phyloP scores from a whole-genome alignment of 2,329 filamentous ascomycete species.

The Hansfordia pulvinata region DNA sequence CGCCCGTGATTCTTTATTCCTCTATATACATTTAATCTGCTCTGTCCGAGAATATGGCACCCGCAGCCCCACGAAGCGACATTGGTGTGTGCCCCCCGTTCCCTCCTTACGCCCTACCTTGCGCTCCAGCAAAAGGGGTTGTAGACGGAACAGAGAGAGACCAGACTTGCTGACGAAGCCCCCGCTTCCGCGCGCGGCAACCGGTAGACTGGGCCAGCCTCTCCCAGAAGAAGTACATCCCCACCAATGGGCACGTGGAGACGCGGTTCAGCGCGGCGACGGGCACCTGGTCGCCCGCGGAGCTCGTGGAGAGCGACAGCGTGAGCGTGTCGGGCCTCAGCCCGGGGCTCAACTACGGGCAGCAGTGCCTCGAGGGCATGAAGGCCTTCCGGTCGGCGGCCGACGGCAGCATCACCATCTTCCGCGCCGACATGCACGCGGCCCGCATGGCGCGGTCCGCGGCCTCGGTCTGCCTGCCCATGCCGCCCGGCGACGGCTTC shows the following conservation, averaged over 20 bases:
- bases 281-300: constrained; percentile 1
- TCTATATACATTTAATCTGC: too few species aligned
- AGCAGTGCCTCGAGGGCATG: constrained; percentile 3
- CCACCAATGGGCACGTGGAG: constrained; percentile 3
- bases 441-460: constrained; percentile 2
- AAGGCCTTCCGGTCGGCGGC: constrained; percentile 2
- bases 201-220: too few species aligned
- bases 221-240: too few species aligned
- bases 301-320: constrained; percentile 1
- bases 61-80: too few species aligned
- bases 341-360: constrained; percentile 3
- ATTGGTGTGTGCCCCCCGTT: too few species aligned
- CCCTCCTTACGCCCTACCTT: too few species aligned
- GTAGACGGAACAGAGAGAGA: too few species aligned
- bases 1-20: too few species aligned
- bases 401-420: constrained; percentile 1
- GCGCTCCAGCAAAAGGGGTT: too few species aligned
- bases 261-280: constrained; percentile 1
- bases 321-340: constrained; percentile 1
- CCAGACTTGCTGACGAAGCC: too few species aligned
- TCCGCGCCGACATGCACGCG: constrained; percentile 1
- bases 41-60: too few species aligned
- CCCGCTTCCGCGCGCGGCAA: too few species aligned
- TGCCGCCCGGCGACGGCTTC: constrained; percentile 1
- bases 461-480: constrained; percentile 1